These are phyloP conservation scores for Aspergillus affinis DNA, from an alignment of 495 filamentous ascomycete species.

Conservation along the genomic window DNA sequence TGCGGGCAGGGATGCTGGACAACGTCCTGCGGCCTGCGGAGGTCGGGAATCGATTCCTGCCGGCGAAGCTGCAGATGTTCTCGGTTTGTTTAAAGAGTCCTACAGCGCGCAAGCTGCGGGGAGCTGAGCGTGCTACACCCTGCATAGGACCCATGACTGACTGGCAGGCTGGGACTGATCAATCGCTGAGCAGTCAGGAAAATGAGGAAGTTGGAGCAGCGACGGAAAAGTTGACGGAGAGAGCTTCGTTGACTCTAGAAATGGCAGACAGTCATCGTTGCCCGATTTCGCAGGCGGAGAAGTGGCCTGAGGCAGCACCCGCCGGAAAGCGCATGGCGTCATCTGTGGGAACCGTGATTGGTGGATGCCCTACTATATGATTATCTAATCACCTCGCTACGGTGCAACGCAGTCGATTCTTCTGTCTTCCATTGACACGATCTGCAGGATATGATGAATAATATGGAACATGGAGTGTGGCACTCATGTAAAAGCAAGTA, in stretches of 20 bases:
- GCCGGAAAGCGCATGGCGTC: conserved; percentile 20
- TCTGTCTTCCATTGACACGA: too few relatives aligned
- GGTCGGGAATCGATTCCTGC: conserved; percentile 18
- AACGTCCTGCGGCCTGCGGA: conserved; percentile 15
- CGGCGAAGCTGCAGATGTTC: conserved; percentile 11
- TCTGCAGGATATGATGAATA: too few relatives aligned
- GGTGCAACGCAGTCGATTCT: too few relatives aligned
- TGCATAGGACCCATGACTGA: conserved; percentile 29
- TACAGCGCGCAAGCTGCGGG: conserved; percentile 19
- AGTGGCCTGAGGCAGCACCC: conserved; percentile 20
- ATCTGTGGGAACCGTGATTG: conserved; percentile 22
- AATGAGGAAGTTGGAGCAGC: not conserved
- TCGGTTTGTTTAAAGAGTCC: conserved; percentile 21
- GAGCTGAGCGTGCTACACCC: conserved; percentile 24
- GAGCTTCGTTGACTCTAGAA: not conserved
- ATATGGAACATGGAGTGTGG: too few relatives aligned
- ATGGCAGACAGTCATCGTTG: not conserved
- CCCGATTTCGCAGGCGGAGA: conserved; percentile 21
- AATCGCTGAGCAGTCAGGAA: not conserved
- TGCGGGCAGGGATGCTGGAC: conserved; percentile 28
- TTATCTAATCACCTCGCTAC: too few relatives aligned
- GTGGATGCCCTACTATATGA: conserved; percentile 2
- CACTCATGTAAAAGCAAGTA: too few relatives aligned
- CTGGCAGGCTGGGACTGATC: not conserved
- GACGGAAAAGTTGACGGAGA: conserved; percentile 7